A percentile compares a stretch with the other conserved stretches of the same genome.
Evolutionary conservation across 2,329 filamentous ascomycete genomes (phyloP).

Genomic region (Helicocarpus griseus): DNA sequence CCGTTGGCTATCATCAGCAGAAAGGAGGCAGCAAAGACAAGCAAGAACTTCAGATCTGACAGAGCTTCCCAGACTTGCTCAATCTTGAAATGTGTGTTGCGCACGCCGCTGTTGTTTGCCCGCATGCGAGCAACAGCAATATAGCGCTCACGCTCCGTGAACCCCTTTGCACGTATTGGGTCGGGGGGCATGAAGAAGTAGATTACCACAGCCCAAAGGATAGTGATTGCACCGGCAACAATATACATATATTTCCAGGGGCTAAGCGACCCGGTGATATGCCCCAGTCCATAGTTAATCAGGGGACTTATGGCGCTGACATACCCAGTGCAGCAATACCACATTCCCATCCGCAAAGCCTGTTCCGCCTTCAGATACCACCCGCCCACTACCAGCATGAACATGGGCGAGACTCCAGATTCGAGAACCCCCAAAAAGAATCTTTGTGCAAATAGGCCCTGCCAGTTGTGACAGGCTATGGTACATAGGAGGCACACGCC

Average conservation of each 20-base stretch:
- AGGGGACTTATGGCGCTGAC: slow-evolving; percentile 54
- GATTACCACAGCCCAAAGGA: slow-evolving; percentile 35
- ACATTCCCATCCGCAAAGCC: slow-evolving; percentile 55
- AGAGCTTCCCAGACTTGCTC: slow-evolving; percentile 31
- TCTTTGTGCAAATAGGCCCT: slow-evolving; percentile 56
- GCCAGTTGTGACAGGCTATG: slow-evolving; percentile 27
- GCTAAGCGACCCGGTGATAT: slow-evolving; percentile 45
- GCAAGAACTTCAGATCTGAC: slow-evolving; percentile 28
- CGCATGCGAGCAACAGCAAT: slow-evolving; percentile 20
- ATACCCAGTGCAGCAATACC: slow-evolving; percentile 51
- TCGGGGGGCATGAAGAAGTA: slow-evolving; percentile 32
- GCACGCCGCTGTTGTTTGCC: slow-evolving; percentile 21
- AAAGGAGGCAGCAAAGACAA: slow-evolving; percentile 30
- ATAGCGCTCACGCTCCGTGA: slow-evolving; percentile 25
- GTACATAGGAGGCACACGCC: slow-evolving; percentile 2
- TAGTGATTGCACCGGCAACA: slow-evolving; percentile 53
- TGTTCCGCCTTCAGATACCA: slow-evolving; percentile 45
- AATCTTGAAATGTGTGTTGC: slow-evolving; percentile 37
- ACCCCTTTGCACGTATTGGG: slow-evolving; percentile 34
- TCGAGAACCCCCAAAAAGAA: slow-evolving; percentile 56
- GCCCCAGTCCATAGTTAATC: slow-evolving; percentile 59
- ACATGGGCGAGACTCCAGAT: slow-evolving; percentile 55
- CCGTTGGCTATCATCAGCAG: slow-evolving; percentile 38
- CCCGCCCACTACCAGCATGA: slow-evolving; percentile 53
- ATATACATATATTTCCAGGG: slow-evolving; percentile 66